Percentiles rank a stretch among this genome's conserved stretches.
Evolutionary conservation across 768 basidiomycete species (phyloP).

Genomic region (Amanita pseudoporphyria): DNA sequence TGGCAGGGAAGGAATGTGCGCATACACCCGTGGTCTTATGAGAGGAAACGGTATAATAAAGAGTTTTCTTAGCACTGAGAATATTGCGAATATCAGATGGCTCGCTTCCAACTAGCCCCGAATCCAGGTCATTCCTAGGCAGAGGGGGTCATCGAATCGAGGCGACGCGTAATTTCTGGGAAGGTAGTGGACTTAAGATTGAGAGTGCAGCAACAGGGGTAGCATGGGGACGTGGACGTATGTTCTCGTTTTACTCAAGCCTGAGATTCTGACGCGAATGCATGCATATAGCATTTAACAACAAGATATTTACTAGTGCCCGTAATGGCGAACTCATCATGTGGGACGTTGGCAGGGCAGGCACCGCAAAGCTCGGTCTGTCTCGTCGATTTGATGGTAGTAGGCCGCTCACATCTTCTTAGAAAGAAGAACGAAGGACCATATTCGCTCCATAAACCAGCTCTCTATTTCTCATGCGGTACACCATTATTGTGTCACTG

Average conservation of each 20-base stretch:
- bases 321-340: conserved; percentile 76
- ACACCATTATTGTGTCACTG: conserved; percentile 67
- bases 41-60: neutral
- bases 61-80: conserved; percentile 36
- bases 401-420: neutral
- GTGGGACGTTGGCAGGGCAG: conserved; percentile 69
- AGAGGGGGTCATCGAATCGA: conserved; percentile 62
- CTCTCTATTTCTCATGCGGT: conserved; percentile 60
- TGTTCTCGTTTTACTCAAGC: conserved; percentile 14
- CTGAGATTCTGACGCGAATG: neutral
- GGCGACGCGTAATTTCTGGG: conserved; percentile 69
- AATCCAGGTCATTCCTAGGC: conserved; percentile 45
- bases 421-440: conserved; percentile 63
- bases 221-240: conserved; percentile 68
- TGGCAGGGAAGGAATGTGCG: conserved; percentile 74
- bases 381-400: conserved; percentile 1
- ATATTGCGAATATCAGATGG: conserved; percentile 45
- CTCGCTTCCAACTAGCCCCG: conserved; percentile 25
- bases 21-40: neutral
- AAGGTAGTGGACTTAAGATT: conserved; percentile 65
- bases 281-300: conserved; percentile 42
- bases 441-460: conserved; percentile 63
- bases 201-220: conserved; percentile 74
- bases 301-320: conserved; percentile 74
- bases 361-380: conserved; percentile 62